phyloP scores from a whole-genome alignment of 2,329 filamentous ascomycete species.

The Epichloe brachyelytri region DNA sequence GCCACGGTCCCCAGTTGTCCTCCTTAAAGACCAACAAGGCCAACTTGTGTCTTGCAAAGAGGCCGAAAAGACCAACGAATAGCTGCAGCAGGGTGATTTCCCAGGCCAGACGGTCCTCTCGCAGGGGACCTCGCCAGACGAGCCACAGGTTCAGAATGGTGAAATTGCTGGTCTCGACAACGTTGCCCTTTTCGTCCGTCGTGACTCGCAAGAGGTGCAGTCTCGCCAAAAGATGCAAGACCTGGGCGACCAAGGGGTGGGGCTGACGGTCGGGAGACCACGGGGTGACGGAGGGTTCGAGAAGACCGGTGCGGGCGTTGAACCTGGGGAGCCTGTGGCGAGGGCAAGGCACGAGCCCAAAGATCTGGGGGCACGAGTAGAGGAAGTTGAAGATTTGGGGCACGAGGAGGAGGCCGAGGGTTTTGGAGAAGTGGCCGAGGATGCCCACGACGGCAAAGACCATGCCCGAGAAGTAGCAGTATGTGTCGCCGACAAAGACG shows the following conservation, averaged over 20 bases:
- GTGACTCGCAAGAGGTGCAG: conserved; percentile 57
- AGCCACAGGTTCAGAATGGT: conserved; percentile 94
- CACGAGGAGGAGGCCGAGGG: conserved; percentile 75
- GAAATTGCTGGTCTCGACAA: conserved; percentile 76
- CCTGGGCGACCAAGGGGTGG: conserved; percentile 44
- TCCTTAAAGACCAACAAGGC: conserved; percentile 80
- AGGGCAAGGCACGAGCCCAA: conserved; percentile 80
- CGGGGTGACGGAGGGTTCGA: conserved; percentile 75
- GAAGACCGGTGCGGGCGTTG: conserved; percentile 69
- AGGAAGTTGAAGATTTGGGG: conserved; percentile 95
- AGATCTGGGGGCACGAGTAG: conserved; percentile 86
- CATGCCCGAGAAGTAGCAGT: conserved; percentile 99
- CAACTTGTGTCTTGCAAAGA: conserved; percentile 76
- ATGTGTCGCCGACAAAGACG: conserved; percentile 96
- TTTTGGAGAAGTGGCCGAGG: conserved; percentile 96
- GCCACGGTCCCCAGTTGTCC: conserved; percentile 54
- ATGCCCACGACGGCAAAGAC: conserved; percentile 96
- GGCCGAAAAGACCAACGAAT: conserved; percentile 61
- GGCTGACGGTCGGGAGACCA: conserved; percentile 61
- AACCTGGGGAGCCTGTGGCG: conserved; percentile 84
- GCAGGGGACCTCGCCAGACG: conserved; percentile 83
- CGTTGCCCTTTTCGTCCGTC: conserved; percentile 52
- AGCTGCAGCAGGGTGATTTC: conserved; percentile 74
- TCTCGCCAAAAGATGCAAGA: conserved; percentile 54
- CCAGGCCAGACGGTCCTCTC: conserved; percentile 69